A percentile compares a stretch with the other conserved stretches of the same genome.
phyloP scores from a whole-genome alignment of 2,329 filamentous ascomycete species.

The Nemania sp. region DNA sequence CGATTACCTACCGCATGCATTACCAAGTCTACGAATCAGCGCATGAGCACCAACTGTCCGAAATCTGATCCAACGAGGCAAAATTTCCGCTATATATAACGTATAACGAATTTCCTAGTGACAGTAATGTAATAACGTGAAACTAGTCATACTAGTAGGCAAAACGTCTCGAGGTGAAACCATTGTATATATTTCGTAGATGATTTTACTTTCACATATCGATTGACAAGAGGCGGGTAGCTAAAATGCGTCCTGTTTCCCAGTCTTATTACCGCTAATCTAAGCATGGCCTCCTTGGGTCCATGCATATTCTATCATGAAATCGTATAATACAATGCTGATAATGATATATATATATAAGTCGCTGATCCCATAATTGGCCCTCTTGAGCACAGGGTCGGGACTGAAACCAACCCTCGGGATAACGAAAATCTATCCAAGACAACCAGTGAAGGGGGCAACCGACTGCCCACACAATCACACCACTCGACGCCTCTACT shows the following conservation, averaged over 20 bases:
- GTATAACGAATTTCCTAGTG: too few relatives aligned
- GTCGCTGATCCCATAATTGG: background rate
- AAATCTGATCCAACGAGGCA: too few relatives aligned
- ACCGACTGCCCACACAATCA: background rate
- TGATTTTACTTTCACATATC: too few relatives aligned
- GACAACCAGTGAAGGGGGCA: background rate
- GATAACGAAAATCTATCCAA: constrained; percentile 5
- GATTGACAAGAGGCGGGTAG: background rate
- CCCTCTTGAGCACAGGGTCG: background rate
- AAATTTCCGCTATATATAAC: too few relatives aligned
- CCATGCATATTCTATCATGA: background rate
- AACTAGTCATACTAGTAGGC: too few relatives aligned
- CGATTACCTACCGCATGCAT: too few relatives aligned
- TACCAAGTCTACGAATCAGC: too few relatives aligned
- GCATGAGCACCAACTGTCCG: too few relatives aligned
- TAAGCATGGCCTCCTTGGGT: background rate
- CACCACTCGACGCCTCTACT: constrained; percentile 12
- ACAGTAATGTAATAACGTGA: too few relatives aligned
- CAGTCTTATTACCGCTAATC: background rate
- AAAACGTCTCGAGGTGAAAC: too few relatives aligned
- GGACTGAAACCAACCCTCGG: background rate
- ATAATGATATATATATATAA: background rate
- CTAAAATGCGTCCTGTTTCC: background rate
- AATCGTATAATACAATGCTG: background rate
- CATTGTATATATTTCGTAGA: too few relatives aligned